Conservation (phyloP, 768 basidiomycete genomes). For the Pleurotus tuoliensis region DNA sequence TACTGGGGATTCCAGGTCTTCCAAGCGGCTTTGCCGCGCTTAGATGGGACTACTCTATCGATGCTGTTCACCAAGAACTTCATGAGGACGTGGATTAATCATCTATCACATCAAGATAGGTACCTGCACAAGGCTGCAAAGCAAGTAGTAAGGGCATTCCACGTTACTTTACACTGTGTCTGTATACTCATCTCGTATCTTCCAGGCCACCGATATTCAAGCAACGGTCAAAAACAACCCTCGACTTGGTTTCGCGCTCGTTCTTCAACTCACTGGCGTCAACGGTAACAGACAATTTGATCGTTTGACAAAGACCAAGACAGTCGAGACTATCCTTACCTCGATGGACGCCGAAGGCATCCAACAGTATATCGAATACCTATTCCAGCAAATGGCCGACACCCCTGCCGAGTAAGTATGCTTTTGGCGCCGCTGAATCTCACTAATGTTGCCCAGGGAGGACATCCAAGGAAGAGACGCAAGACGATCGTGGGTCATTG, state of each 20-base stretch:
- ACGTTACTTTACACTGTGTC: neutral
- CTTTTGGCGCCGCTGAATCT: neutral
- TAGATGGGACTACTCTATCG: slow-evolving; percentile 63
- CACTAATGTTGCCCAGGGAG: slow-evolving; percentile 27
- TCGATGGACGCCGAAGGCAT: slow-evolving; percentile 75
- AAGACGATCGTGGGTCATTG: slow-evolving; percentile 77
- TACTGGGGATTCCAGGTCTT: slow-evolving; percentile 97
- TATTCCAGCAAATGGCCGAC: slow-evolving; percentile 61
- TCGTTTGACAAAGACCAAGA: slow-evolving; percentile 88
- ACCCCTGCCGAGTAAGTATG: slow-evolving; percentile 37
- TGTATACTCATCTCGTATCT: neutral
- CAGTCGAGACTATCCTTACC: slow-evolving; percentile 78
- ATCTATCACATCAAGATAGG: slow-evolving; percentile 83
- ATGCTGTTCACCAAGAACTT: slow-evolving; percentile 93
- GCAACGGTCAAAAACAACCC: slow-evolving; percentile 71
- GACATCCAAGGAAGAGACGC: slow-evolving; percentile 46
- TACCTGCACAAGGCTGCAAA: slow-evolving; percentile 87
- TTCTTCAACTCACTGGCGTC: slow-evolving; percentile 79
- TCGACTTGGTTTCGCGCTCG: slow-evolving; percentile 76
- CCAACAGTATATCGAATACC: slow-evolving; percentile 67
- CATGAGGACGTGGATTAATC: slow-evolving; percentile 96
- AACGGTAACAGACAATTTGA: slow-evolving; percentile 90
- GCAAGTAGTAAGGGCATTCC: slow-evolving; percentile 58
- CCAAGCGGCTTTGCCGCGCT: slow-evolving; percentile 68
- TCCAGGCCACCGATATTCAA: slow-evolving; percentile 73